Percentiles rank a stretch among this genome's conserved stretches.
phyloP scores from a whole-genome alignment of 306 rosid species.

The Vigna angularis region DNA sequence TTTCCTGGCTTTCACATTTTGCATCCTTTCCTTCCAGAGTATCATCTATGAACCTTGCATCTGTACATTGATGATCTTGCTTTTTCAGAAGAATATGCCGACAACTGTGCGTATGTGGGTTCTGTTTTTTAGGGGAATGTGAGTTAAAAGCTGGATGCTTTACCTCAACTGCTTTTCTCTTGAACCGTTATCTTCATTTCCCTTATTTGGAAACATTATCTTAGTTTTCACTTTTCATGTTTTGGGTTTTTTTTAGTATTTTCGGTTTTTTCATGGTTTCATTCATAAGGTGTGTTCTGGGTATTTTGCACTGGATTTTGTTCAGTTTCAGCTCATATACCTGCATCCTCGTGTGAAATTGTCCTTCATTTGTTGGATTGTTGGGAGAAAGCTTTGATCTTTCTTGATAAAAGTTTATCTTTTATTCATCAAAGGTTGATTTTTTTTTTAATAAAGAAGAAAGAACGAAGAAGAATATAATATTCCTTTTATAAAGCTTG shows the following conservation, averaged over 20 bases:
- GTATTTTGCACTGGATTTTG: slow-evolving; percentile 7
- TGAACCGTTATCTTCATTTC: neutral
- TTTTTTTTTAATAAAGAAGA: neutral
- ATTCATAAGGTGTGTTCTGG: neutral
- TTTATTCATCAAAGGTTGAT: neutral
- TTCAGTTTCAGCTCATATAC: neutral
- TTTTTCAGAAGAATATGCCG: slow-evolving; percentile 19
- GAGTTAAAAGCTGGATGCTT: slow-evolving; percentile 16
- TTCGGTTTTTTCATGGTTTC: neutral
- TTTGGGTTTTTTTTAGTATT: slow-evolving; percentile 1
- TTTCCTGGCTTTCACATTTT: slow-evolving; percentile 1
- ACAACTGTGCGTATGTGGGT: slow-evolving; percentile 31
- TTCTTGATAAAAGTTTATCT: slow-evolving; percentile 8
- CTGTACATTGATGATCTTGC: slow-evolving; percentile 27
- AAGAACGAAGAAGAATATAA: neutral
- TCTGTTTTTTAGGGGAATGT: neutral
- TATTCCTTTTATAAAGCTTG: neutral
- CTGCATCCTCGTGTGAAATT: slow-evolving; percentile 10
- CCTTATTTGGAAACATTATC: slow-evolving; percentile 5
- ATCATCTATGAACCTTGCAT: slow-evolving; percentile 30
- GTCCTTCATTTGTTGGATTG: neutral
- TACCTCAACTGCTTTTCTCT: slow-evolving; percentile 15
- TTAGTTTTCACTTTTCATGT: neutral
- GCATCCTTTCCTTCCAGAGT: slow-evolving; percentile 23
- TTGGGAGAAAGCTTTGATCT: slow-evolving; percentile 22